A percentile compares a stretch with the other conserved stretches of the same genome.
Conservation (phyloP, 2,329 filamentous ascomycete species). For the Amauroascus niger region DNA sequence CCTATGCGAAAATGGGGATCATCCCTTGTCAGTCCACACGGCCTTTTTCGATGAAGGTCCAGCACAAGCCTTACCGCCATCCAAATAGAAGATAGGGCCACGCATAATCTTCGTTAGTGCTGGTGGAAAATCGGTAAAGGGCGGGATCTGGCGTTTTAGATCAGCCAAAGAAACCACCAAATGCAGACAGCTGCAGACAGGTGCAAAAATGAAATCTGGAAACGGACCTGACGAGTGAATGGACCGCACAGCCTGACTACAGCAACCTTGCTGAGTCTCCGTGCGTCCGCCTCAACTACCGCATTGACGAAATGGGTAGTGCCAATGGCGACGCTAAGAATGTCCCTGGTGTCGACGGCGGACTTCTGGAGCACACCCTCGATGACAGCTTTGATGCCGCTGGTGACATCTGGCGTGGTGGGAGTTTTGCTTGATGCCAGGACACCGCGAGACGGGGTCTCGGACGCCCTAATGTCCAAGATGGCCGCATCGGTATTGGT, state of each 20-base stretch:
- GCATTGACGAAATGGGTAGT: constrained; percentile 44
- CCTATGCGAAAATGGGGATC: constrained; percentile 20
- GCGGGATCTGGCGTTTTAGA: constrained; percentile 28
- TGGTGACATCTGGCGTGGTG: constrained; percentile 44
- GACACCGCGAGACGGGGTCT: constrained; percentile 34
- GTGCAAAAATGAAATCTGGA: neutral
- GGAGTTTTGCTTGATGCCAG: constrained; percentile 42
- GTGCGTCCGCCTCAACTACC: constrained; percentile 39
- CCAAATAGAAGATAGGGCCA: constrained; percentile 36
- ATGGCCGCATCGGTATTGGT: constrained; percentile 40
- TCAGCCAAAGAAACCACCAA: neutral
- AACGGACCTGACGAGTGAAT: constrained; percentile 32
- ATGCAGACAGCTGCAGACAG: neutral
- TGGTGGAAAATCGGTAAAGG: constrained; percentile 41
- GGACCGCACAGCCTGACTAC: constrained; percentile 41
- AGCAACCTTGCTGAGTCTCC: constrained; percentile 38
- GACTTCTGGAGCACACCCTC: constrained; percentile 35
- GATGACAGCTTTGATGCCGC: constrained; percentile 42
- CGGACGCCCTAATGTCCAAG: constrained; percentile 33
- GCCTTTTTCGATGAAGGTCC: neutral
- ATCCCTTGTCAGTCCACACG: neutral
- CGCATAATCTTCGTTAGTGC: constrained; percentile 34
- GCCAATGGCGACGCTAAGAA: constrained; percentile 44
- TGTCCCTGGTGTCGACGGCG: constrained; percentile 29
- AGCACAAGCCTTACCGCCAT: constrained; percentile 25